These are phyloP conservation scores for Coemansia sp. DNA, from an alignment of 192 early-diverging fungal genomes.

Conservation along the genomic window DNA sequence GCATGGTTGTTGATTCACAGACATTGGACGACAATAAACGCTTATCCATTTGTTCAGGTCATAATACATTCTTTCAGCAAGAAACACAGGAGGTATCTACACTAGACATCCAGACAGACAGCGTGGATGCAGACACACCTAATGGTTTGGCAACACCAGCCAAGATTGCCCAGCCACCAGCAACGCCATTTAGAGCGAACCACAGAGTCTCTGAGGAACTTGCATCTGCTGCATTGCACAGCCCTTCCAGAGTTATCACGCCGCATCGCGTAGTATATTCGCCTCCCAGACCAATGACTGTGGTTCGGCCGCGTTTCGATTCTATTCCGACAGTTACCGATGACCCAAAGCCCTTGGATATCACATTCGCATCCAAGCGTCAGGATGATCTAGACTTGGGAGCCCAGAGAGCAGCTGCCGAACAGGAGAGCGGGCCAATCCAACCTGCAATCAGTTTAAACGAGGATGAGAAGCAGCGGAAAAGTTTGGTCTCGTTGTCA, in stretches of 20 bases:
- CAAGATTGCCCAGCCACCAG: neutral
- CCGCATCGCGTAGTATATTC: slow-evolving; percentile 53
- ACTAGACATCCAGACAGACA: neutral
- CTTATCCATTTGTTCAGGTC: neutral
- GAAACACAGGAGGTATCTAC: slow-evolving; percentile 12
- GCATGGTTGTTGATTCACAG: neutral
- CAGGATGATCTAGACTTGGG: neutral
- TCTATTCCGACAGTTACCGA: neutral
- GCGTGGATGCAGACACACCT: neutral
- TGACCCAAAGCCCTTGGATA: neutral
- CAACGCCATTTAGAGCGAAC: slow-evolving; percentile 14
- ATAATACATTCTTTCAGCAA: neutral
- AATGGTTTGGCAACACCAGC: neutral
- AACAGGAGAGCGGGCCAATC: neutral
- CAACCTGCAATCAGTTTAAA: neutral
- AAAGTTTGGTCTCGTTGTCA: neutral
- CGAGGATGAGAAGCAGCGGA: slow-evolving; percentile 3
- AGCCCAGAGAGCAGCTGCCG: neutral
- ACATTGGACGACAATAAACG: neutral
- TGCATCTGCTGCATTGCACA: slow-evolving; percentile 21
- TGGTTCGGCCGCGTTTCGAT: slow-evolving; percentile 15
- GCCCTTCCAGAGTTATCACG: slow-evolving; percentile 41
- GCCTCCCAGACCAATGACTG: slow-evolving; percentile 25
- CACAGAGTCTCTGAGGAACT: neutral
- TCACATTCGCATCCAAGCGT: neutral